Conservation (phyloP, 805 yeast species). For the Barnettozyma californica region DNA sequence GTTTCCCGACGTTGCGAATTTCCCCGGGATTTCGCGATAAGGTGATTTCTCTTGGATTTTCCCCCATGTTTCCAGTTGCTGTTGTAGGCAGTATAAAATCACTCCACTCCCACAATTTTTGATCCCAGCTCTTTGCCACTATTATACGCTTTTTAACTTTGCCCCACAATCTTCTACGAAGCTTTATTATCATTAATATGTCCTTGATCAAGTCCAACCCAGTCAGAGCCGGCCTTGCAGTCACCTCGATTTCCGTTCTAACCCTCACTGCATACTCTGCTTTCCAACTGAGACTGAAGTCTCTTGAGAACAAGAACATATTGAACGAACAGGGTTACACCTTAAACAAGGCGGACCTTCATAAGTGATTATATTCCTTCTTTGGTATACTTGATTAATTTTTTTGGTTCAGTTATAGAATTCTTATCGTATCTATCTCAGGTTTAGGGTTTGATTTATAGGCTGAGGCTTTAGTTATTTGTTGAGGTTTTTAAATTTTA, state of each 20-base stretch:
- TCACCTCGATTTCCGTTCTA: constrained; percentile 17
- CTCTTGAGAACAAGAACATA: constrained; percentile 20
- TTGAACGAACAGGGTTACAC: constrained; percentile 11
- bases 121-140: not conserved
- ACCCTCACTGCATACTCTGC: constrained; percentile 22
- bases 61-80: not conserved
- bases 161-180: not conserved
- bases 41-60: not conserved
- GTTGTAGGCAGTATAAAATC: not conserved
- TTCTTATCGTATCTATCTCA: not conserved
- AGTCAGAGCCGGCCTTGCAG: constrained; percentile 5
- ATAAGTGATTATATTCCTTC: constrained; percentile 2
- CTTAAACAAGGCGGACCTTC: constrained; percentile 9
- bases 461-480: not conserved
- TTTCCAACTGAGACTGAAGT: constrained; percentile 17
- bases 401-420: not conserved
- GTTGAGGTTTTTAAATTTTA: not conserved
- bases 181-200: not conserved
- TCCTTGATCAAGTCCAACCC: constrained; percentile 4
- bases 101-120: not conserved
- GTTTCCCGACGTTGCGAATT: not conserved
- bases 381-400: not conserved
- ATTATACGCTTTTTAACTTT: no score
- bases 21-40: not conserved
- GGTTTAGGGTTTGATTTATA: no score